Conservation (phyloP, 176 grass and related monocot species). For the Metroxylon sagu region DNA sequence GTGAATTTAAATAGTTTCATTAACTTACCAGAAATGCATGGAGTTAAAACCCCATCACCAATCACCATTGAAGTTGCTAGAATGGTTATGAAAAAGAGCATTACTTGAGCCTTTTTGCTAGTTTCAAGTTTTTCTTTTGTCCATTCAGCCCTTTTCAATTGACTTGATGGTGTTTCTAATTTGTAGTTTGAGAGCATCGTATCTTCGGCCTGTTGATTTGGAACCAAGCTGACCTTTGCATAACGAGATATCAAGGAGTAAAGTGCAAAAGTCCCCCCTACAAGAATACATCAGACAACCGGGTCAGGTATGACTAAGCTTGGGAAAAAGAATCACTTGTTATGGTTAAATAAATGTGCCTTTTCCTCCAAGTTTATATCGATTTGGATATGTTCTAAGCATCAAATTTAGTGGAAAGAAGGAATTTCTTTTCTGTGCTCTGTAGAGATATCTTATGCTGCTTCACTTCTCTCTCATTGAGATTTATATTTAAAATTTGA, state of each 20-base stretch:
- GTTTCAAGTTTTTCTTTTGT: constrained; percentile 46
- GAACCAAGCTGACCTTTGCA: constrained; percentile 51
- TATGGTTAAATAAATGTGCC: background rate
- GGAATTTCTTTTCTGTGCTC: no score
- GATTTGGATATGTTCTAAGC: no score
- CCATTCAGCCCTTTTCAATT: constrained; percentile 38
- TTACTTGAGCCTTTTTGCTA: constrained; percentile 33
- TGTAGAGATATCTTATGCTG: no score
- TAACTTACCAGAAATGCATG: constrained; percentile 52
- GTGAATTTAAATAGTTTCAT: no score
- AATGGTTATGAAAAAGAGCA: constrained; percentile 49
- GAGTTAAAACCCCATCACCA: constrained; percentile 63
- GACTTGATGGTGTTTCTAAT: constrained; percentile 26
- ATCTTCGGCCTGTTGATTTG: constrained; percentile 67
- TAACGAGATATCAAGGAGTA: constrained; percentile 65
- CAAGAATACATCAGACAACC: background rate
- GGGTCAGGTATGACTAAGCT: no score
- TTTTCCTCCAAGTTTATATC: no score
- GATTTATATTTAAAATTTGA: no score
- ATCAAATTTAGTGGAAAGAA: no score
- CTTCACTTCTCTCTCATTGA: no score
- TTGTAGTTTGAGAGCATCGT: constrained; percentile 46
- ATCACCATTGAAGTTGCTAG: constrained; percentile 79
- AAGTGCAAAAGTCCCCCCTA: constrained; percentile 73
- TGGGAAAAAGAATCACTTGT: no score